phyloP scores from a whole-genome alignment of 1,139 yeast species.

The Blastobotrys indianensis region DNA sequence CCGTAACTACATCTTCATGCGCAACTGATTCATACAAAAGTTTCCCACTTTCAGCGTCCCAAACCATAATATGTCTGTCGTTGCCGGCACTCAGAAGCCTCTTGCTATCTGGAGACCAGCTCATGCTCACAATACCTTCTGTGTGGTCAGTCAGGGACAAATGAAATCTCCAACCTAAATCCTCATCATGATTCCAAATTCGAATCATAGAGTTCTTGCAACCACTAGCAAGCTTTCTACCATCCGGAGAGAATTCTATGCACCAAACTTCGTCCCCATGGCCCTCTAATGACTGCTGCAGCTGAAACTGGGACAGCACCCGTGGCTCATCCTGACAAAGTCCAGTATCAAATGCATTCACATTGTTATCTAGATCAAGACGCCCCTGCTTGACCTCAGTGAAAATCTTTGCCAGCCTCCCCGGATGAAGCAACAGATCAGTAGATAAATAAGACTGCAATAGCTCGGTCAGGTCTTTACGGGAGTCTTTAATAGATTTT shows the following conservation, averaged over 20 bases:
- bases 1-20: constrained; percentile 41
- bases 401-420: constrained; percentile 45
- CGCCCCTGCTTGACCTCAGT: constrained; percentile 38
- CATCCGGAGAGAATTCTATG: constrained; percentile 70
- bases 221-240: constrained; percentile 68
- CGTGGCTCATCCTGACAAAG: too few relatives aligned
- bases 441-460: constrained; percentile 39
- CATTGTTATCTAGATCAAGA: too few relatives aligned
- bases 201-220: constrained; percentile 59
- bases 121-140: constrained; percentile 59
- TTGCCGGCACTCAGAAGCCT: constrained; percentile 60
- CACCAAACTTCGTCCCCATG: constrained; percentile 84
- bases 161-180: constrained; percentile 43
- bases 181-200: constrained; percentile 54
- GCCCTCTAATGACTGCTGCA: constrained; percentile 37
- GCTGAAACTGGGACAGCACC: background rate
- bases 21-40: background rate
- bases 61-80: constrained; percentile 62
- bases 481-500: too few relatives aligned
- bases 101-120: constrained; percentile 72
- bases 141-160: constrained; percentile 42
- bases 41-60: constrained; percentile 43
- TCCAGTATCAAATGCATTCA: too few relatives aligned
- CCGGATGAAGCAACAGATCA: constrained; percentile 47
- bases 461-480: too few relatives aligned